Percentiles rank a stretch among this genome's conserved stretches.
Evolutionary conservation across 116 monocot genomes (phyloP).

Genomic region (Thalassia testudinum): DNA sequence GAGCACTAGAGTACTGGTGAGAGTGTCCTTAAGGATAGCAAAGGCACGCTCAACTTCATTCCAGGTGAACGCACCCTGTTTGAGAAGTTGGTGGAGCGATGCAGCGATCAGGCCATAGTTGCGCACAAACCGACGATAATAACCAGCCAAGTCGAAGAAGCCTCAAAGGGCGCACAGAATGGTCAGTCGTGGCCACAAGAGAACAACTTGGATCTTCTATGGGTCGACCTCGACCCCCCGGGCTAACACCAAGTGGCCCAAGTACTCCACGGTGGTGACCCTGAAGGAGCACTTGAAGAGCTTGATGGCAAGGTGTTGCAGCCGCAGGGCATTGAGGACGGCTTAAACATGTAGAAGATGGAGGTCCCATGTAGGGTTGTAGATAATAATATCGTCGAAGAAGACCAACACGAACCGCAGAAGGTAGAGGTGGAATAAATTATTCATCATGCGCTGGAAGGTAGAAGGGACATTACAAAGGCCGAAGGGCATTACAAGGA

Average conservation of each 20-base stretch:
- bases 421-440: not conserved
- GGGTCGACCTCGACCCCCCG: not conserved
- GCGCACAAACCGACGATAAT: no score
- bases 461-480: not conserved
- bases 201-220: not conserved
- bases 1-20: no score
- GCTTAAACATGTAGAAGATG: not conserved
- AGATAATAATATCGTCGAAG: not conserved
- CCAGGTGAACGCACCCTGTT: no score
- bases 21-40: no score
- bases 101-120: no score
- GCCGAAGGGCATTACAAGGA: not conserved
- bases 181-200: no score
- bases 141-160: no score
- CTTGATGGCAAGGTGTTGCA: not conserved
- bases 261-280: not conserved
- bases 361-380: not conserved
- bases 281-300: not conserved
- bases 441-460: not conserved
- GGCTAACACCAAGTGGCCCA: not conserved
- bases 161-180: no score
- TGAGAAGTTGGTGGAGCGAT: no score
- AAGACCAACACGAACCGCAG: not conserved
- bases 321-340: not conserved
- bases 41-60: no score